Base-by-base conservation (phyloP, 129 eudicot species). In the Apium graveolens region DNA sequence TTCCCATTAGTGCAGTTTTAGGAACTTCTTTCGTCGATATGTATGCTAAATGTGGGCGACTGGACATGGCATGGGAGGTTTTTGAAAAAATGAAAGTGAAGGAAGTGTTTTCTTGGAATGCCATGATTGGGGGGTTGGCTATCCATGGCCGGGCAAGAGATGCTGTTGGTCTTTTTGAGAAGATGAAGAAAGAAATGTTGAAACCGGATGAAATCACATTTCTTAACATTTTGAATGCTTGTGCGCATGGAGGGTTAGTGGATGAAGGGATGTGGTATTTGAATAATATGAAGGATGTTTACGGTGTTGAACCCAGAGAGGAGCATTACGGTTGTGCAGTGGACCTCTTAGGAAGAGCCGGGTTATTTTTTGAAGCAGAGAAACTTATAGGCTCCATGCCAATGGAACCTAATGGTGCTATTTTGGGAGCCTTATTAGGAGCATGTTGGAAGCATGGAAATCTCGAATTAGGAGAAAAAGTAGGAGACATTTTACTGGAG, bases 101-200 rank as follows among this genome's bases (percentile, higher is more conserved):
- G 73, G 84, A 80, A 42, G 70, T 86, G 8, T 90, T 83, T 42
- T 72, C 91, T 51, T 90, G 90, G 90, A 90, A 90, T 51, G 95
- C 91, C n/a, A 90, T 90, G 95, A 87, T 90, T 79, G 87, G 91
- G 12, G 95, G 90, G 53, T 90, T 90, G n/a, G 90, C 88, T 20
- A 87, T 87, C 82, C 90, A 87, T 34, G 91, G 95, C 24, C 73
- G 95, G 60, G 91, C 88, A 51, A 83, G 85, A 49, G 91, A 90
- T 75, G 95, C 90, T 11, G 74, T 87, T 20, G 80, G 75, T 39
- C 84, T 87, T 57, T 87, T 90, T 62, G 41, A 53, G 14, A 55
- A 83, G 68, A 87, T 90, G 91, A 80, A 80, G 63, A 79, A 60
- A 18, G 76, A 86, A 53, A 48, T 44, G 0, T 5, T 86, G 37